Base-by-base conservation (phyloP, 495 filamentous ascomycete genomes). In the Penicillium nucicola region DNA sequence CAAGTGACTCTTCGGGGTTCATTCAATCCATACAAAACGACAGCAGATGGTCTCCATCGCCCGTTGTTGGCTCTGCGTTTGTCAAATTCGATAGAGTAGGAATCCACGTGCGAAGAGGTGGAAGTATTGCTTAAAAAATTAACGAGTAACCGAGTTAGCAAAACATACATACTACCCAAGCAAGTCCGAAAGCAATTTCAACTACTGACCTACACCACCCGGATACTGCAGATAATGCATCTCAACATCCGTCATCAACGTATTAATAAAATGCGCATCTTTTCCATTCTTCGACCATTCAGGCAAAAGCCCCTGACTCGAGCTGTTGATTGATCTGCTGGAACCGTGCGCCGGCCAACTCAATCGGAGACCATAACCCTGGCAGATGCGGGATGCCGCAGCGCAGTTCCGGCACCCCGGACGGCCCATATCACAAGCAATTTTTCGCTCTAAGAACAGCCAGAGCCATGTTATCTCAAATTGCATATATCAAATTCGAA, bases 311-410 rank as follows among this genome's bases (percentile, higher is more conserved):
- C 2, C 28, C 9, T 22, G 4, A 13, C 28, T 15, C 11, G 13
- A 4, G 14, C 37, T 14, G 30, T 48, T 2, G 20, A 48, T 48
- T 0, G 19, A 20, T 30, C 45, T 37, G 12, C 45, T 34, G 11
- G 45, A 48, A 6, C 23, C 34, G 13, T 25, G 15, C n/a, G 17
- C 34, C 30, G 51, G 51, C 51, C 51, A 54, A n/a, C 43, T 48
- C 20, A 54, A 37, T 13, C 51, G 43, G 17, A 54, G 32, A 5
- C 51, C 51, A 41, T 54, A 54, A 3, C 51, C 51, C 44, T 42
- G 25, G 34, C 51, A 54, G 10, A 31, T 47, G 3, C 45, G 45
- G 33, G 3, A 18, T n/a, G 33, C 14, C 9, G 45, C 12, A 17
- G 12, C 19, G 13, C 45, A 47, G 33, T 47, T 47, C 20, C 15